A percentile compares a stretch with the other conserved stretches of the same genome.
phyloP scores from a whole-genome alignment of 2,329 filamentous ascomycete genomes.

The Cladosporium oxysporum region DNA sequence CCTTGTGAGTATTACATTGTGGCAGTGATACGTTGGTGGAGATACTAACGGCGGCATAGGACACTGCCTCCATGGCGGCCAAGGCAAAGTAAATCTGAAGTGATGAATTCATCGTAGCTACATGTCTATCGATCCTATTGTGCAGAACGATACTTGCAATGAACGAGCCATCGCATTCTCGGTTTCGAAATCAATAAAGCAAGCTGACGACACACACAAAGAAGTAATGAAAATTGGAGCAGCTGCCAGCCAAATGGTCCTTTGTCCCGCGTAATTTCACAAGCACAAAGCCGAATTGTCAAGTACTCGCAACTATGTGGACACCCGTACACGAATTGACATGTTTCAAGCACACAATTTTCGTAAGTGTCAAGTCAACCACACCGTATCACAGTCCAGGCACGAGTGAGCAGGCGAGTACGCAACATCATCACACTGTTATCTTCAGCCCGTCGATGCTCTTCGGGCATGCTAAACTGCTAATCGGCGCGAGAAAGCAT shows the following conservation, averaged over 20 bases:
- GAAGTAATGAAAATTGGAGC: background rate
- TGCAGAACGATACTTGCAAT: background rate
- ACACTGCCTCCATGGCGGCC: slow-evolving; percentile 12
- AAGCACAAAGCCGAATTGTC: background rate
- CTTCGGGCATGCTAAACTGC: background rate
- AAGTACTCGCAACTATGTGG: background rate
- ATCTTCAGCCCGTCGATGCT: background rate
- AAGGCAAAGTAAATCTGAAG: slow-evolving; percentile 9
- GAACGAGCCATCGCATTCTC: background rate
- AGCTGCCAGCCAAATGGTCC: background rate
- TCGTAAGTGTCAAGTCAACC: background rate
- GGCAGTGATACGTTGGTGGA: background rate
- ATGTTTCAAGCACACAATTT: background rate
- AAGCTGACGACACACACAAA: background rate
- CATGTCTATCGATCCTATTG: background rate
- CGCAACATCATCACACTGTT: background rate
- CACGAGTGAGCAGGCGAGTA: background rate
- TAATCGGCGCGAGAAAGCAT: background rate
- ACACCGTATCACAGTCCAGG: background rate
- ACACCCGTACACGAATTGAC: background rate
- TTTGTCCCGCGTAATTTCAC: background rate
- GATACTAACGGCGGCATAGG: background rate
- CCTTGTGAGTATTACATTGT: slow-evolving; percentile 42
- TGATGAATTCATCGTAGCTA: background rate
- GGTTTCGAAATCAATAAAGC: background rate